Base-by-base conservation (phyloP, 108 stramenopile genomes). In the Discostella stelligeroides region DNA sequence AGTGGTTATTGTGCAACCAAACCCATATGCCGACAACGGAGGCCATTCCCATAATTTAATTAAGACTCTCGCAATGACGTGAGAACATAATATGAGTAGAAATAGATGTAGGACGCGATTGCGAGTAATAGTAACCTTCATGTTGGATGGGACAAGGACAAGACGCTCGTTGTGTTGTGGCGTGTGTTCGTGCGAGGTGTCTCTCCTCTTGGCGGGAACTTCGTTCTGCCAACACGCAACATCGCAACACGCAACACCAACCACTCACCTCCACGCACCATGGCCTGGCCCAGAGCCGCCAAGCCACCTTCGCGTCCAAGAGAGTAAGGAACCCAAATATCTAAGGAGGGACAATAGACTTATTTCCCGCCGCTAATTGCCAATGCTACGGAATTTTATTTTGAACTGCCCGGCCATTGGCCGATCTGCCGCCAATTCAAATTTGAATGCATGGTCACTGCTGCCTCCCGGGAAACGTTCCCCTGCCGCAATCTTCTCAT, bases 11-110 rank as follows among this genome's bases (percentile, higher is more conserved):
- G 60, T 76, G 29, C 45, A 50, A 1, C 47, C 75, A 17, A 76
- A 73, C 0, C 75, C 75, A 27, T 72, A 76, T 14, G 75, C 75
- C 8, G 75, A 76, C 18, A 76, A 38, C 10, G 63, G 63, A 29
- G 57, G 55, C 75, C 75, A 76, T 14, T 73, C 70, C 23, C 66
- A 66, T 65, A 58, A 66, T 6, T 20, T 13, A 39, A 67, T 66
- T 11, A 76, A 42, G 0, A 66, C 21, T 72, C 72, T 53, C 24
- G 49, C 70, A 27, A 72, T 18, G 39, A 66, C 28, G 46, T 66
- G 55, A 34, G 75, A 34, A 15, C 54, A 49, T 17, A 24, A n/a
- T 0, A 63, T 30, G 9, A 76, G 64, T 9, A 70, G 45, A 21
- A 72, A 8, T 12, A 76, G 75, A 50, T 76, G 75, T 8, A 54